A percentile compares a stretch with the other conserved stretches of the same genome.
These are phyloP conservation scores for Rhizoctonia solani DNA, from an alignment of 1,284 basidiomycete species.

Conservation along the genomic window DNA sequence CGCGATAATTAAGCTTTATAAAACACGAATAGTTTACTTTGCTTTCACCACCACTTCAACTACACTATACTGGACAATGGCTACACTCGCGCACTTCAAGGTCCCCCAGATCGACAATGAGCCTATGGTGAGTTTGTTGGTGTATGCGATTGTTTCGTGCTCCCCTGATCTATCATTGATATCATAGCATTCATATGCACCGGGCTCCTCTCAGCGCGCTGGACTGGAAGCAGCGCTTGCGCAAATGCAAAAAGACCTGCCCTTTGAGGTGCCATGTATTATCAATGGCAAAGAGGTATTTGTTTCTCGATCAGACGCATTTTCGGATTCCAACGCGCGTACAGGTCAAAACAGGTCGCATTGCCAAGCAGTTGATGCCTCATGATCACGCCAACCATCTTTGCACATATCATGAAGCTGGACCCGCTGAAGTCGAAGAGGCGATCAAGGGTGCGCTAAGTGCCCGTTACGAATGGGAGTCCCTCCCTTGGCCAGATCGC, in stretches of 20 bases:
- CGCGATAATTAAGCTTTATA: conserved; percentile 1
- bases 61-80: conserved; percentile 39
- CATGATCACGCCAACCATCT: conserved; percentile 81
- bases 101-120: conserved; percentile 87
- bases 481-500: conserved; percentile 92
- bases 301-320: conserved; percentile 33
- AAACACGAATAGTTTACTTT: background rate
- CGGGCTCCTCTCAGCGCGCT: conserved; percentile 78
- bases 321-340: background rate
- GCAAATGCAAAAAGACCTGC: conserved; percentile 80
- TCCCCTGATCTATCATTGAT: background rate
- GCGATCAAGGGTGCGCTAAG: conserved; percentile 90
- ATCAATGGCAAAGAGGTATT: conserved; percentile 88
- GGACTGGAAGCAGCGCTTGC: conserved; percentile 75
- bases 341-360: conserved; percentile 82
- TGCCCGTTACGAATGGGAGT: conserved; percentile 89
- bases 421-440: conserved; percentile 69
- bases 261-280: conserved; percentile 91
- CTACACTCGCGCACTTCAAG: conserved; percentile 81
- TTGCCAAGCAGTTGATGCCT: conserved; percentile 80
- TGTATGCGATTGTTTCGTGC: no score
- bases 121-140: conserved; percentile 70
- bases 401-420: conserved; percentile 89
- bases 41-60: background rate
- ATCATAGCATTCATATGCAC: conserved; percentile 65